These are phyloP conservation scores for Wickerhamomyces canadensis DNA, from an alignment of 805 yeast genomes.

Conservation along the genomic window DNA sequence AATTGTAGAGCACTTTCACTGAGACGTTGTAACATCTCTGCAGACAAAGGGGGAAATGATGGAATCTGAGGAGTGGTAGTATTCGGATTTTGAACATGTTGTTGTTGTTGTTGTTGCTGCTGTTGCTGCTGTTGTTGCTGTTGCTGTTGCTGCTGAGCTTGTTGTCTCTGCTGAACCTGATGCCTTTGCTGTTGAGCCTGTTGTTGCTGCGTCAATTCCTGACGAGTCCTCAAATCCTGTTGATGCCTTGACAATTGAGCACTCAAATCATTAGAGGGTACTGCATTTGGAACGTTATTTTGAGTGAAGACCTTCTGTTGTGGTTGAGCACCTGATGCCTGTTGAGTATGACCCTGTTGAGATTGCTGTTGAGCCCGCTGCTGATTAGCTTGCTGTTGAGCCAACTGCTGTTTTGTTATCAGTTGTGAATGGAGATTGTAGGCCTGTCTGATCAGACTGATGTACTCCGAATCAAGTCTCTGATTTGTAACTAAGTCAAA, in stretches of 20 bases:
- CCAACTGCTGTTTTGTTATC: constrained; percentile 39
- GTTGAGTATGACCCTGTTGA: constrained; percentile 28
- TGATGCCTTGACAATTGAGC: constrained; percentile 26
- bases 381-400: constrained; percentile 29
- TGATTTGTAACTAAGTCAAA: constrained; percentile 57
- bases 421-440: constrained; percentile 63
- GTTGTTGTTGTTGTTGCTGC: constrained; percentile 26
- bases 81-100: constrained; percentile 3
- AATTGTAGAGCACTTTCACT: constrained; percentile 22
- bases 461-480: constrained; percentile 50
- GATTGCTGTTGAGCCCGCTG: constrained; percentile 27
- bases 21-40: constrained; percentile 15
- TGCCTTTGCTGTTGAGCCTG: constrained; percentile 27
- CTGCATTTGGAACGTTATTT: constrained; percentile 11
- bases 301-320: constrained; percentile 22
- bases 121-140: constrained; percentile 14
- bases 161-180: constrained; percentile 6
- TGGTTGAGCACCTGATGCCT: constrained; percentile 19
- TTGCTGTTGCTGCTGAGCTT: constrained; percentile 5
- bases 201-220: constrained; percentile 18
- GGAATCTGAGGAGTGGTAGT: not conserved
- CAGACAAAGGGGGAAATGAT: constrained; percentile 10
- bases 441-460: constrained; percentile 57
- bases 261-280: constrained; percentile 7
- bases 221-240: constrained; percentile 27